Evolutionary conservation across 176 grass and related monocot species (phyloP), one percentile per base, ranked within the genome.

Genomic region (Miscanthus lutarioriparius): DNA sequence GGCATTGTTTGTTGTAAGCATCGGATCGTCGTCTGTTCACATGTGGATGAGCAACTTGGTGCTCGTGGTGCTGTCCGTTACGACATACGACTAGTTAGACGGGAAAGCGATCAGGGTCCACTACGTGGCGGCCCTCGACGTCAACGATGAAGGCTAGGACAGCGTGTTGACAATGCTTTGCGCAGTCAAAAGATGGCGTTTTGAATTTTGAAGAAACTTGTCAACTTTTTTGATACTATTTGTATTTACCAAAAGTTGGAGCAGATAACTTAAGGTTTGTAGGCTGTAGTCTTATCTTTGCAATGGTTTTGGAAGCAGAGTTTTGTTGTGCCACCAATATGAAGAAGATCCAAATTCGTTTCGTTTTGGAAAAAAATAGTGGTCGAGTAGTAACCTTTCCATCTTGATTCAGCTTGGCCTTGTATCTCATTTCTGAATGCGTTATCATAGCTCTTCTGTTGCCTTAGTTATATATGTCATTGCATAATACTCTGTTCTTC

Each of bases 121-220:
- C 86, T 6, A 6, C 63, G 17, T 81, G 13, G 17, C 20, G 20
- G 26, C 48, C 44, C 58, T 67, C 3, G 36, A 73, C 61, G 75
- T 35, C 67, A 83, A 64, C 75, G 14, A 15, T n/a, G 33, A 56
- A 45, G 71, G 43, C 71, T 62, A 10, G 23, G 36, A 37, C 73
- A 67, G 5, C 86, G 56, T 79, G 67, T 67, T 73, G 67, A 79
- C 74, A 73, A 68, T 35, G 74, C 12, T 47, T 11, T 79, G 7
- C 15, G 3, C 16, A 14, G 80, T 79, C 75, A 84, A 88, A 84
- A 79, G 26, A 45, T 25, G 6, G n/a, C 33, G 25, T 64, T 64
- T 43, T 37, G 1, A 45, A 47, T 78, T 63, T 78, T 27, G 25
- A 15, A 12, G 12, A 76, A 76, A 76, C 11, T 15, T 45, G 28